Percentiles rank a stretch among this genome's conserved stretches.
These are phyloP conservation scores for Phaeosphaeriaceae sp. DNA, from an alignment of 2,329 filamentous ascomycete species.

Conservation along the genomic window DNA sequence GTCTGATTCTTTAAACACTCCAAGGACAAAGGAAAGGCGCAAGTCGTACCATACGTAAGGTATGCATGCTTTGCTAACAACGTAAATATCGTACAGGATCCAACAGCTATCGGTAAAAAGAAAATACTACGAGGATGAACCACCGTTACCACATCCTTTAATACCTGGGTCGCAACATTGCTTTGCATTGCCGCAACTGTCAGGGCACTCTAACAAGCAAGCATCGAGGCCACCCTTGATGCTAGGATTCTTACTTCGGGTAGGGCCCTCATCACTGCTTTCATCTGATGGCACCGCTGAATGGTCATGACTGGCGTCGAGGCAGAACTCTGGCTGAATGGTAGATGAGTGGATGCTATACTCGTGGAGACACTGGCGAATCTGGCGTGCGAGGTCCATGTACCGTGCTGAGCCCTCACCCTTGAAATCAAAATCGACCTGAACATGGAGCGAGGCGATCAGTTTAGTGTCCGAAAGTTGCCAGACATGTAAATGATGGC, in stretches of 20 bases:
- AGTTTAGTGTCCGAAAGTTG: conserved; percentile 94
- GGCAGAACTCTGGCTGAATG: conserved; percentile 86
- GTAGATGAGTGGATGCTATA: conserved; percentile 97
- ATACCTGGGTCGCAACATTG: conserved; percentile 51
- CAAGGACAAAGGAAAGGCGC: too few relatives aligned
- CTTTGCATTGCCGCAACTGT: conserved; percentile 50
- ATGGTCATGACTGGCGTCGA: conserved; percentile 54
- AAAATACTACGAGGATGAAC: conserved; percentile 17
- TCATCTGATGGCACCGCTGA: conserved; percentile 40
- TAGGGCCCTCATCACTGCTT: conserved; percentile 38
- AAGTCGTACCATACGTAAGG: too few relatives aligned
- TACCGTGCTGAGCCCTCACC: conserved; percentile 79
- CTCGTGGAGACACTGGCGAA: conserved; percentile 86
- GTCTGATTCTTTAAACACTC: too few relatives aligned
- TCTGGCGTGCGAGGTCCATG: conserved; percentile 85
- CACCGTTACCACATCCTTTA: conserved; percentile 26
- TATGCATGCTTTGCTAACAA: background rate
- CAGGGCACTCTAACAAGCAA: conserved; percentile 53
- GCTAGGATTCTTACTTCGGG: conserved; percentile 44
- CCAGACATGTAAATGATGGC: conserved; percentile 97
- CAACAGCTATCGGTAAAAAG: background rate
- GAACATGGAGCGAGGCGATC: conserved; percentile 90
- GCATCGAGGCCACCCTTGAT: conserved; percentile 44
- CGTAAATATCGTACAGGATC: conserved; percentile 15
- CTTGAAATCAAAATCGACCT: conserved; percentile 88